Base-by-base conservation (phyloP, 768 basidiomycete species). In the Amanita polypyramis region DNA sequence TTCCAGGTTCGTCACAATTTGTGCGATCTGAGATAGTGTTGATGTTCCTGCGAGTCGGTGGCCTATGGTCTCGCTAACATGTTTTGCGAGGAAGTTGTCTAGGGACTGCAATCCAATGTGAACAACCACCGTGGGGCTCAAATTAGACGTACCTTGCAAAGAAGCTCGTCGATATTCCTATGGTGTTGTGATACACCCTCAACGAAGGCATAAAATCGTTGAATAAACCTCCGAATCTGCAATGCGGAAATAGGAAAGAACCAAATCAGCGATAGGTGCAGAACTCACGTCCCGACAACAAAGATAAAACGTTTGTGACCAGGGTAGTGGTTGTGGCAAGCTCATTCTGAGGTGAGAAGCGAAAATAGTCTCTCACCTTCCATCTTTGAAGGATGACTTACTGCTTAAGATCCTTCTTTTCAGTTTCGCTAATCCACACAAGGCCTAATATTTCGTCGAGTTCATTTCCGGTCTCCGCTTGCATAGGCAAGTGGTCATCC, bases 201-300 rank as follows among this genome's bases (percentile, higher is more conserved):
- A 0, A 94, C 81, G 62, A 98, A 99, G 19, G 90, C 83, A 60
- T 97, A 95, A 68, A 96, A 98, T 56, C 90, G 91, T 55, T 93
- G 86, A 33, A 96, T 86, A 58, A 95, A 97, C 36, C 70, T 73
- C 20, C 90, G 82, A 51, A 95, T 86, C 81, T 95, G 67, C 23
- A 21, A 37, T 34, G 42, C 17, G 19, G n/a, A 48, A 40, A 14
- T 52, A 23, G 19, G 34, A 27, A 3, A 10, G 34, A 12, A 15
- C n/a, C 14, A 19, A 29, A 34, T 47, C 6, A 45, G 45, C 34
- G 30, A 52, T 43, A 7, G 15, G 39, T 11, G n/a, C 9, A 15
- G 49, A 29, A 51, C 72, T 23, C 61, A 89, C 89, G 58, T 88
- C 80, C 70, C 89, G 85, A 61, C 95, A 97, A 57, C 90, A 95